phyloP scores from a whole-genome alignment of 2,329 filamentous ascomycete species.

The Aspergillus pseudonomiae region DNA sequence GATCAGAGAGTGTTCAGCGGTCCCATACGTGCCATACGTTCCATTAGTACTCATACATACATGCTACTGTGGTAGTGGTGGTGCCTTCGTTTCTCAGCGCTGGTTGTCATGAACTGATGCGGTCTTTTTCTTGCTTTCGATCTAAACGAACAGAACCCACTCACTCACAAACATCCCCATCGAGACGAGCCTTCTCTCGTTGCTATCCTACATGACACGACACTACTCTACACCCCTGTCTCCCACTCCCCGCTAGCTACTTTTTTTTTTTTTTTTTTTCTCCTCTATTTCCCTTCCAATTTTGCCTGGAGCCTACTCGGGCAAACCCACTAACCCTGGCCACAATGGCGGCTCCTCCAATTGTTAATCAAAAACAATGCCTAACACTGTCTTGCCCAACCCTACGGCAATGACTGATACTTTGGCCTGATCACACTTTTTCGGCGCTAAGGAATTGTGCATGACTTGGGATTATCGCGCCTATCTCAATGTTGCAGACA shows the following conservation, averaged over 20 bases:
- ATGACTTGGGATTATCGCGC: constrained; percentile 25
- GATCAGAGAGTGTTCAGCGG: constrained; percentile 17
- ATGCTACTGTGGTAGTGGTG: background rate
- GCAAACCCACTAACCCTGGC: constrained; percentile 13
- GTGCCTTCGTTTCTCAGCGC: background rate
- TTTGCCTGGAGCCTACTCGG: constrained; percentile 3
- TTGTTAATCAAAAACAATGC: constrained; percentile 14
- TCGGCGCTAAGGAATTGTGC: constrained; percentile 36
- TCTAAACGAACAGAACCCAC: background rate
- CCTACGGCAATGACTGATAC: constrained; percentile 24
- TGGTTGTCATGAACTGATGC: background rate
- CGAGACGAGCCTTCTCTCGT: constrained; percentile 1
- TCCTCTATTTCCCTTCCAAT: background rate
- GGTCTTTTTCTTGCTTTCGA: background rate
- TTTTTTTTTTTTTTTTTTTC: background rate
- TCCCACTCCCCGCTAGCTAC: constrained; percentile 6
- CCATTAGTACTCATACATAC: background rate
- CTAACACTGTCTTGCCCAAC: constrained; percentile 1
- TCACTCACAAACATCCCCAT: background rate
- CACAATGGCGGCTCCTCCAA: constrained; percentile 18
- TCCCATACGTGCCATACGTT: background rate
- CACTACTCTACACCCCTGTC: constrained; percentile 1
- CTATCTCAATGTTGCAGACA: constrained; percentile 31
- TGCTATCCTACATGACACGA: background rate
- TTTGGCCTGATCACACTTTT: constrained; percentile 28